These are phyloP conservation scores for Elsinoe arachidis DNA, from an alignment of 2,329 filamentous ascomycete genomes.

Conservation along the genomic window DNA sequence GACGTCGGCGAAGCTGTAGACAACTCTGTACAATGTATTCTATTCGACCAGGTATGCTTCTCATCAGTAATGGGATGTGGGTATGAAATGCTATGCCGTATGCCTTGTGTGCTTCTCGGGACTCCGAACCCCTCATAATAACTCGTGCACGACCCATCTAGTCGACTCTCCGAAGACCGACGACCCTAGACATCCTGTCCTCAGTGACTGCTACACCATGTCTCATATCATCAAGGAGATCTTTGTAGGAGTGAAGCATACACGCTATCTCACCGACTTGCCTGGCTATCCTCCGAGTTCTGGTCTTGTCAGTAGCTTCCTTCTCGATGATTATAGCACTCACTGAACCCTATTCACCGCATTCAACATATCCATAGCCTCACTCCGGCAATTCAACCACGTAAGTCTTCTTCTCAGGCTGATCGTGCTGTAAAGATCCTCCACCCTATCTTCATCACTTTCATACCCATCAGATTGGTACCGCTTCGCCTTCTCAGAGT, in stretches of 20 bases:
- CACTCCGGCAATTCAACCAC: constrained; percentile 31
- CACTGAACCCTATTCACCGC: constrained; percentile 29
- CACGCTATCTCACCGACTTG: constrained; percentile 27
- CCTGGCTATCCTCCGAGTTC: constrained; percentile 29
- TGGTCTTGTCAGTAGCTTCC: not conserved
- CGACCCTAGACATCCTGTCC: constrained; percentile 25
- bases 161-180: constrained; percentile 27
- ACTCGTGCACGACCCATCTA: constrained; percentile 10
- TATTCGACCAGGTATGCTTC: not conserved
- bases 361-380: constrained; percentile 30
- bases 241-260: constrained; percentile 25
- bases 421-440: constrained; percentile 25
- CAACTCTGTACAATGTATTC: constrained; percentile 1
- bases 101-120: too few species aligned
- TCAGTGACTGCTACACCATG: constrained; percentile 22
- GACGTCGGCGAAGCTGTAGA: constrained; percentile 73
- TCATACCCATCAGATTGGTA: constrained; percentile 12
- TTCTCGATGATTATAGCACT: constrained; percentile 29
- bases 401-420: constrained; percentile 28
- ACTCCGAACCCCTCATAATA: too few species aligned
- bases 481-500: constrained; percentile 15
- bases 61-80: too few species aligned
- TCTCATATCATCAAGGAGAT: constrained; percentile 19
- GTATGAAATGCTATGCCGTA: too few species aligned
- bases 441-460: constrained; percentile 25